Evolutionary conservation across 78 protist genomes (phyloP).

Genomic region (Thecamonas trahens): DNA sequence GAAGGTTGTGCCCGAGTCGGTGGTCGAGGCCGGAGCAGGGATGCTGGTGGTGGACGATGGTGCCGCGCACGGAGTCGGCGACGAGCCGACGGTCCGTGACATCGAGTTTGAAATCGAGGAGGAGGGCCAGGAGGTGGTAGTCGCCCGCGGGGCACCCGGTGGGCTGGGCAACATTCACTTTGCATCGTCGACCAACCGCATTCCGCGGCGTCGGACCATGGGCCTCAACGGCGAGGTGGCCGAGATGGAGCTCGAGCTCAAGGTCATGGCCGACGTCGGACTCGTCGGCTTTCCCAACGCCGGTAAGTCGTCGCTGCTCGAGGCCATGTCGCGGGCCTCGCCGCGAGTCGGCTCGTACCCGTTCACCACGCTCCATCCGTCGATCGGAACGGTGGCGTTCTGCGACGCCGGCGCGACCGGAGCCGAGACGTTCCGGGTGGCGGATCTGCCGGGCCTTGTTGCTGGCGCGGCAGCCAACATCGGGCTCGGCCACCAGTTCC

Average conservation of each 20-base stretch:
- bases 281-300: conserved; percentile 62
- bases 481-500: conserved; percentile 59
- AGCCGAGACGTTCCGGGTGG: conserved; percentile 10
- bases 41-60: no score
- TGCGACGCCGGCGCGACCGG: not conserved
- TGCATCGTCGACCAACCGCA: not conserved
- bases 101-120: not conserved
- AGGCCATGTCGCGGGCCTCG: conserved; percentile 3
- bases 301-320: conserved; percentile 39
- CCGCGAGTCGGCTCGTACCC: conserved; percentile 58
- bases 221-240: conserved; percentile 11
- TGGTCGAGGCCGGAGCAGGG: no score
- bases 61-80: not conserved
- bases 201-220: not conserved
- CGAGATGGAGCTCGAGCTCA: conserved; percentile 12
- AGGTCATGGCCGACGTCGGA: conserved; percentile 52
- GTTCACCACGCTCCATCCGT: conserved; percentile 62
- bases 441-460: conserved; percentile 56
- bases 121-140: not conserved
- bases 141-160: not conserved
- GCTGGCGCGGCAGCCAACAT: conserved; percentile 45
- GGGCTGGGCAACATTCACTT: not conserved
- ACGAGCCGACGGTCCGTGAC: not conserved
- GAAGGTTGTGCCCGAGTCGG: no score
- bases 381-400: conserved; percentile 13